Conservation (phyloP, 23 red algal species). For the Gracilaria domingensis region DNA sequence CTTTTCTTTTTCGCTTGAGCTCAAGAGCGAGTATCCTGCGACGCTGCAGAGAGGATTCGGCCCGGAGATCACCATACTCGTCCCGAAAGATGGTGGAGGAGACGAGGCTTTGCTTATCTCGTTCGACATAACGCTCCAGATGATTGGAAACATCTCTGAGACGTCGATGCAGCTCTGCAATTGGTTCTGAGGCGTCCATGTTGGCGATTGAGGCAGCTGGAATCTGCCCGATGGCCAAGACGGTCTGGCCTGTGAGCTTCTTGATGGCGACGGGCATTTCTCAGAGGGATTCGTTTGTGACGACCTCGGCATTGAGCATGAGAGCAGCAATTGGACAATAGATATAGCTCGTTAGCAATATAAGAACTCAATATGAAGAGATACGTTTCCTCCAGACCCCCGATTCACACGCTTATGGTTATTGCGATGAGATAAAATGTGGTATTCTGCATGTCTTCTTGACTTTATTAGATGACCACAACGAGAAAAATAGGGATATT, state of each 20-base stretch:
- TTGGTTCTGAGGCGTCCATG: background rate
- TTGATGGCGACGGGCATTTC: conserved; percentile 66
- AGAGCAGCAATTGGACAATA: conserved; percentile 59
- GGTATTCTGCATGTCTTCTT: too few relatives aligned
- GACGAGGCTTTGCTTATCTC: conserved; percentile 42
- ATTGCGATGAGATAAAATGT: too few relatives aligned
- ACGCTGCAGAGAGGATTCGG: conserved; percentile 28
- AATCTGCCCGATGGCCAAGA: conserved; percentile 30
- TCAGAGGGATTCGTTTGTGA: conserved; percentile 58
- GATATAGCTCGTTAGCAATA: conserved; percentile 44
- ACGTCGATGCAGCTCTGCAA: conserved; percentile 56
- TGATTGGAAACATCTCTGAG: conserved; percentile 68
- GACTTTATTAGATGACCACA: too few relatives aligned
- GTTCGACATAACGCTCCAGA: conserved; percentile 69
- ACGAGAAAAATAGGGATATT: too few relatives aligned
- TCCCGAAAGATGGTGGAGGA: conserved; percentile 56
- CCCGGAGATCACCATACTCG: conserved; percentile 68
- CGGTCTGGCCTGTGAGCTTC: conserved; percentile 58
- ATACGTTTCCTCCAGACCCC: too few relatives aligned
- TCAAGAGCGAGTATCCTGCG: conserved; percentile 63
- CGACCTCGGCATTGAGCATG: conserved; percentile 60
- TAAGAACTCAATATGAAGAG: too few relatives aligned
- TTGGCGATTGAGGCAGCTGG: background rate
- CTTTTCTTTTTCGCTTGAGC: conserved; percentile 36
- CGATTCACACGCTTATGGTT: too few relatives aligned